phyloP scores from a whole-genome alignment of 257 asterid species.

The Solanum paucissectum region DNA sequence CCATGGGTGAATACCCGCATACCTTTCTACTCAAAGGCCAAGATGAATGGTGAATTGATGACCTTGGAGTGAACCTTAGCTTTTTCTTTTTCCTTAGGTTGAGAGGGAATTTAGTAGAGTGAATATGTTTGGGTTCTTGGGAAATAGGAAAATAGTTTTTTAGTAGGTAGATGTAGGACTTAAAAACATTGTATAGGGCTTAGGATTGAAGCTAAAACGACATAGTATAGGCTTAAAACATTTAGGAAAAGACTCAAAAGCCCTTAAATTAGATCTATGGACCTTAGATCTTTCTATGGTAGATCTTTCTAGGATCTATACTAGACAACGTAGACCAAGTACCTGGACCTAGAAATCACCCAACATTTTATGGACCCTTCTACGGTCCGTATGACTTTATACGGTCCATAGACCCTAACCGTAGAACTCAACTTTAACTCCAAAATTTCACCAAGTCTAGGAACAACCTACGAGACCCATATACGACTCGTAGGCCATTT shows the following conservation, averaged over 20 bases:
- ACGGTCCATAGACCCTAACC: no score
- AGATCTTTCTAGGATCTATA: neutral
- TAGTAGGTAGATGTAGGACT: neutral
- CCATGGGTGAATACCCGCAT: neutral
- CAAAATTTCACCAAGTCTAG: no score
- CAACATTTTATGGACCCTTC: neutral
- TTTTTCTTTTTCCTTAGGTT: neutral
- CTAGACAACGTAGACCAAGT: no score
- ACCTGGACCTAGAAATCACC: neutral
- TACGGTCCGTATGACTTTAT: neutral
- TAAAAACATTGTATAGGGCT: neutral
- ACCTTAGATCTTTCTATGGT: no score
- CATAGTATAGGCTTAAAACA: neutral
- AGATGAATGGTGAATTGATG: neutral
- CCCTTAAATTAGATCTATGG: neutral
- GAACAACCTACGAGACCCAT: neutral
- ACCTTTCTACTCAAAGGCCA: neutral
- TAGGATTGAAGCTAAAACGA: neutral
- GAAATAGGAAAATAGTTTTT: neutral
- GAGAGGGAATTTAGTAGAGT: neutral
- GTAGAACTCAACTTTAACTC: no score
- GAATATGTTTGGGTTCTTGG: neutral
- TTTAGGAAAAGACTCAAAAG: neutral
- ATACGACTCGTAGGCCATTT: neutral
- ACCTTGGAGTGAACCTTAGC: neutral